These are phyloP conservation scores for Conticribra guillardii DNA, from an alignment of 108 stramenopile genomes.

Conservation along the genomic window DNA sequence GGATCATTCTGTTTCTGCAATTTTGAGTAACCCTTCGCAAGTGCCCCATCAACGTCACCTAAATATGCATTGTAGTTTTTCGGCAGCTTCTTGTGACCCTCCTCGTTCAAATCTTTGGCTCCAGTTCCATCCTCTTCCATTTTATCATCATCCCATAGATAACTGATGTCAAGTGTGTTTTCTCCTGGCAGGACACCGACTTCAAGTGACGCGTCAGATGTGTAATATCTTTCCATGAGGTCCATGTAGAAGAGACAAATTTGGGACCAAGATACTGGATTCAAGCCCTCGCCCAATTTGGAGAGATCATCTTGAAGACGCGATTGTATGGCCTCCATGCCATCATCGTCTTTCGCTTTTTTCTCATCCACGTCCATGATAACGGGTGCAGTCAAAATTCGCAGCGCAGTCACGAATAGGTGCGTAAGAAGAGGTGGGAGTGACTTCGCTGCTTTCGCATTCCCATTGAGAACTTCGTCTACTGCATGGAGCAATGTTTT, in stretches of 20 bases:
- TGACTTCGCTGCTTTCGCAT: conserved; percentile 60
- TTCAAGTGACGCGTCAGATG: conserved; percentile 59
- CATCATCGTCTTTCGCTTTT: conserved; percentile 2
- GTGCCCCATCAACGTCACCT: conserved; percentile 39
- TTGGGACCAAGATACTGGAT: conserved; percentile 79
- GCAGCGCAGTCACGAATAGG: conserved; percentile 72
- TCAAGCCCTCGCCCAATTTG: conserved; percentile 53
- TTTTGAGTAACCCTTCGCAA: conserved; percentile 56
- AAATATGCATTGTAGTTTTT: conserved; percentile 54
- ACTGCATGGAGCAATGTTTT: conserved; percentile 70
- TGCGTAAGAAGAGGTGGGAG: conserved; percentile 80
- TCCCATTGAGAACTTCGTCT: conserved; percentile 67
- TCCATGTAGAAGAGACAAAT: conserved; percentile 77
- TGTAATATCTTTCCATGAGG: conserved; percentile 79
- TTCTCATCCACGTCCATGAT: conserved; percentile 24
- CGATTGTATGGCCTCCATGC: conserved; percentile 30
- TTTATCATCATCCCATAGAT: conserved; percentile 43
- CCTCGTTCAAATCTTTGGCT: conserved; percentile 18
- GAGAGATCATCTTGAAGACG: conserved; percentile 55
- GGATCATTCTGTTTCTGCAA: conserved; percentile 61
- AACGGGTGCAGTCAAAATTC: conserved; percentile 53
- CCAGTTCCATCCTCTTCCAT: conserved; percentile 35
- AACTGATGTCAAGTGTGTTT: conserved; percentile 59
- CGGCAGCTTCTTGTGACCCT: conserved; percentile 25
- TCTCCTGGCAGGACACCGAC: conserved; percentile 54